Percentiles rank a stretch among this genome's conserved stretches.
phyloP scores from a whole-genome alignment of 495 filamentous ascomycete species.

The Aspergillus sclerotioniger region DNA sequence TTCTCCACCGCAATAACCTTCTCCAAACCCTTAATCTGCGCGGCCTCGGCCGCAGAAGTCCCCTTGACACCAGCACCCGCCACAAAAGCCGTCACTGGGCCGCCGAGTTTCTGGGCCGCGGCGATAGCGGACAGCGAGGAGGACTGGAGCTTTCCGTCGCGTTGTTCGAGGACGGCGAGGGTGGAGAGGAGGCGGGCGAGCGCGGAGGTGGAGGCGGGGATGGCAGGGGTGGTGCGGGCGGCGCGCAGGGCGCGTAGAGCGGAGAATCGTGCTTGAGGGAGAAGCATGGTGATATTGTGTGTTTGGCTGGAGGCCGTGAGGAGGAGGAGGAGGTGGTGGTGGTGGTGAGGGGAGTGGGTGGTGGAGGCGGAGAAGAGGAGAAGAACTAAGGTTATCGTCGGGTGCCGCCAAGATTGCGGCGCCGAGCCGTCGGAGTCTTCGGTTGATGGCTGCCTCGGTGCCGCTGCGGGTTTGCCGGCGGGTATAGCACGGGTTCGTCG shows the following conservation, averaged over 20 bases:
- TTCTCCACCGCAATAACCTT: slow-evolving; percentile 90
- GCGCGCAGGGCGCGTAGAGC: slow-evolving; percentile 51
- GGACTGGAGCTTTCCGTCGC: slow-evolving; percentile 78
- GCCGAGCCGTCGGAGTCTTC: not conserved
- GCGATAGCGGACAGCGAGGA: slow-evolving; percentile 84
- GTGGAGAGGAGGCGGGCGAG: slow-evolving; percentile 77
- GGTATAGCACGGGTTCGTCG: too few species aligned
- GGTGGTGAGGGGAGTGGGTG: slow-evolving; percentile 22
- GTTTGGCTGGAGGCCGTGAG: slow-evolving; percentile 15
- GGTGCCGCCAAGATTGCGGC: slow-evolving; percentile 22
- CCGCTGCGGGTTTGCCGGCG: not conserved
- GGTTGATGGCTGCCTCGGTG: not conserved
- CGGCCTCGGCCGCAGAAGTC: slow-evolving; percentile 77
- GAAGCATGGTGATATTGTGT: slow-evolving; percentile 29
- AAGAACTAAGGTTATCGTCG: slow-evolving; percentile 30
- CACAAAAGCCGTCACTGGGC: slow-evolving; percentile 79
- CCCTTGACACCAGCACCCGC: slow-evolving; percentile 77
- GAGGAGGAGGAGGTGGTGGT: slow-evolving; percentile 17
- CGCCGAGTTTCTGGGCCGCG: slow-evolving; percentile 83
- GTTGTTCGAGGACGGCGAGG: slow-evolving; percentile 89
- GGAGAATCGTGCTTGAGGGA: slow-evolving; percentile 43
- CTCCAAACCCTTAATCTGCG: slow-evolving; percentile 83
- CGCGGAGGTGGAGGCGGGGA: slow-evolving; percentile 37
- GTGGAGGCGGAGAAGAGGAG: slow-evolving; percentile 17
- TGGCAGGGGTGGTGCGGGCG: slow-evolving; percentile 19